phyloP scores from a whole-genome alignment of 2,329 filamentous ascomycete species.

The Aspergillaceae sp. region DNA sequence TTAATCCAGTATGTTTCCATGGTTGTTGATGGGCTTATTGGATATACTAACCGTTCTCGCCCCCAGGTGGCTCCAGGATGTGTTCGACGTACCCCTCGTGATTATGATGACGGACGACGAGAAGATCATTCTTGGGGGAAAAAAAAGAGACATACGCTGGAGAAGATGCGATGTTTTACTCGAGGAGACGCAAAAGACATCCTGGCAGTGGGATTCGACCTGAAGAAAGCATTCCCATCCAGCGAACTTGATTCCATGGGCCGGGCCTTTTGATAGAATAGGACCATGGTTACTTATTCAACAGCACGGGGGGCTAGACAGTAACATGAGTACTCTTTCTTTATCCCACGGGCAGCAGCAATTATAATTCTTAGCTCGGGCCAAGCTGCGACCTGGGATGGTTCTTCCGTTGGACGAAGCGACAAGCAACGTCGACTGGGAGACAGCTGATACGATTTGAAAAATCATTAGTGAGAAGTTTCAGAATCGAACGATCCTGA shows the following conservation, averaged over 20 bases:
- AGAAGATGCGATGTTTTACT: neutral
- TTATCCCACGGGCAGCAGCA: constrained; percentile 45
- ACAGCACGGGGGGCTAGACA: constrained; percentile 31
- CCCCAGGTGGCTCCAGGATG: constrained; percentile 68
- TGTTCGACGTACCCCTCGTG: constrained; percentile 69
- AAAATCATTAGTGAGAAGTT: constrained; percentile 41
- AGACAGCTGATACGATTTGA: constrained; percentile 46
- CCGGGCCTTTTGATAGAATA: constrained; percentile 55
- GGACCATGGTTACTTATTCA: constrained; percentile 30
- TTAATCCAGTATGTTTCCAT: constrained; percentile 55
- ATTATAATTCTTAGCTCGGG: constrained; percentile 42
- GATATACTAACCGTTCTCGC: neutral
- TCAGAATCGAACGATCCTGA: constrained; percentile 44
- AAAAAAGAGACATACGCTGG: neutral
- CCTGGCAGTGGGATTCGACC: constrained; percentile 63
- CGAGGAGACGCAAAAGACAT: constrained; percentile 34
- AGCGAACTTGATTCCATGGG: constrained; percentile 67
- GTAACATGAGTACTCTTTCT: constrained; percentile 21
- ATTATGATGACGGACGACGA: neutral
- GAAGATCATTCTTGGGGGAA: neutral
- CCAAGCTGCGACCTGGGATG: constrained; percentile 30
- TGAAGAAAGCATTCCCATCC: constrained; percentile 84
- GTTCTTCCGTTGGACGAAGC: constrained; percentile 14
- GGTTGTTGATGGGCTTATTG: too few relatives aligned
- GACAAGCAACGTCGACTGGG: constrained; percentile 36